phyloP scores from a whole-genome alignment of 2,329 filamentous ascomycete species.

The Pestalotiopsis sp. region DNA sequence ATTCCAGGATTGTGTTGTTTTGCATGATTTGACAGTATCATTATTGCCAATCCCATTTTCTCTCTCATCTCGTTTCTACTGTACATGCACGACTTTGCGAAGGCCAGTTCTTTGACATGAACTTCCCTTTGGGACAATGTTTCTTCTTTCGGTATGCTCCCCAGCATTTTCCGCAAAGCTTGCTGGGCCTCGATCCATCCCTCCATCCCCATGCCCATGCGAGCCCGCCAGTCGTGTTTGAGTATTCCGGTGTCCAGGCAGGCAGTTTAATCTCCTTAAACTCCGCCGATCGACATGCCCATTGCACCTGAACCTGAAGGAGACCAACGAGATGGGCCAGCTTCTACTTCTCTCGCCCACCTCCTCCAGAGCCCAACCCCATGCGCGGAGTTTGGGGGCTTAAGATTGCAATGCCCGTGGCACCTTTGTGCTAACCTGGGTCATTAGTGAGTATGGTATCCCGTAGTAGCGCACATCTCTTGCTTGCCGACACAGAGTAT shows the following conservation, averaged over 20 bases:
- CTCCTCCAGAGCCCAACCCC: background rate
- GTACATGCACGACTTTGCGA: background rate
- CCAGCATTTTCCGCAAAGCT: background rate
- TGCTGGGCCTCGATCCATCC: too few relatives aligned
- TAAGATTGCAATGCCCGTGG: background rate
- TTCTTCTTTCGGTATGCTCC: background rate
- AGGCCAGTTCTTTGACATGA: too few relatives aligned
- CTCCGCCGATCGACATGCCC: constrained; percentile 5
- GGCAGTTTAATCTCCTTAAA: background rate
- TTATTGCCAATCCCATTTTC: background rate
- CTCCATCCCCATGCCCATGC: too few relatives aligned
- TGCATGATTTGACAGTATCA: background rate
- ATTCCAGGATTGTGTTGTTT: background rate
- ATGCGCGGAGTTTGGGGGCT: background rate
- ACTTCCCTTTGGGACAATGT: background rate
- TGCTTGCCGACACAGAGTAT: background rate
- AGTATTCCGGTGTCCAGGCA: too few relatives aligned
- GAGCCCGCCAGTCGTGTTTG: too few relatives aligned
- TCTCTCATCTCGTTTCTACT: background rate
- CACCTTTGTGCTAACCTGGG: background rate
- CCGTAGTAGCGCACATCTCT: background rate
- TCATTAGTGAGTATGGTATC: background rate
- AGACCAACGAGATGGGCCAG: background rate
- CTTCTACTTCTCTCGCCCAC: background rate
- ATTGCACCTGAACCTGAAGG: background rate